A percentile compares a stretch with the other conserved stretches of the same genome.
These are phyloP conservation scores for Colletotrichum echinochloae DNA, from an alignment of 2,329 filamentous ascomycete species.

Conservation along the genomic window DNA sequence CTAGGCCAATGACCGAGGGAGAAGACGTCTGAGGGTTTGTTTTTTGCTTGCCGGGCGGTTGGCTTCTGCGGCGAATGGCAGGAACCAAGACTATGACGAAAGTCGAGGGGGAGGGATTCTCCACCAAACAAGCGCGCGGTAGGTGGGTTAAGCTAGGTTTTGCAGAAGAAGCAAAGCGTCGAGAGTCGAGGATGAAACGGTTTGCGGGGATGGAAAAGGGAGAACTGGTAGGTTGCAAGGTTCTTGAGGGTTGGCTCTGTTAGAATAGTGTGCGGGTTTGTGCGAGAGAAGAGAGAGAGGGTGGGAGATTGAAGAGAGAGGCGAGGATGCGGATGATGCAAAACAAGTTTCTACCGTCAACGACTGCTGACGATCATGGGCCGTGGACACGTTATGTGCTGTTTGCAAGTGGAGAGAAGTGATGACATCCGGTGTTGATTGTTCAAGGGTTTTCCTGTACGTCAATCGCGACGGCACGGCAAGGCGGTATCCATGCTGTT, in stretches of 20 bases:
- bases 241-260: neutral
- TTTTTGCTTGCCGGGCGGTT: neutral
- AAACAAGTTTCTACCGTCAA: neutral
- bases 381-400: too few relatives aligned
- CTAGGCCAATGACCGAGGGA: neutral
- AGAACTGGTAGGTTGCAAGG: neutral
- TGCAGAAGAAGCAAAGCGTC: conserved; percentile 2
- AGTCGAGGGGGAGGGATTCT: conserved; percentile 14
- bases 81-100: conserved; percentile 18
- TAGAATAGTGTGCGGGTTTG: neutral
- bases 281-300: neutral
- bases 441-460: neutral
- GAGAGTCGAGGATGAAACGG: conserved; percentile 12
- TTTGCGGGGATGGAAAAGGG: neutral
- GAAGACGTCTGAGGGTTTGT: neutral
- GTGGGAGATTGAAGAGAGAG: neutral
- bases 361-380: neutral
- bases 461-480: neutral
- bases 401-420: conserved; percentile 20
- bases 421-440: conserved; percentile 18
- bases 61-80: conserved; percentile 17
- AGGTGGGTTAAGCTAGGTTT: conserved; percentile 17
- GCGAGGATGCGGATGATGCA: neutral
- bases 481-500: conserved; percentile 25
- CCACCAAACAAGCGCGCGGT: conserved; percentile 41